Percentiles rank a stretch among this genome's conserved stretches.
These are phyloP conservation scores for Phytophthora podocarpi DNA, from an alignment of 352 stramenopile species.

Conservation along the genomic window DNA sequence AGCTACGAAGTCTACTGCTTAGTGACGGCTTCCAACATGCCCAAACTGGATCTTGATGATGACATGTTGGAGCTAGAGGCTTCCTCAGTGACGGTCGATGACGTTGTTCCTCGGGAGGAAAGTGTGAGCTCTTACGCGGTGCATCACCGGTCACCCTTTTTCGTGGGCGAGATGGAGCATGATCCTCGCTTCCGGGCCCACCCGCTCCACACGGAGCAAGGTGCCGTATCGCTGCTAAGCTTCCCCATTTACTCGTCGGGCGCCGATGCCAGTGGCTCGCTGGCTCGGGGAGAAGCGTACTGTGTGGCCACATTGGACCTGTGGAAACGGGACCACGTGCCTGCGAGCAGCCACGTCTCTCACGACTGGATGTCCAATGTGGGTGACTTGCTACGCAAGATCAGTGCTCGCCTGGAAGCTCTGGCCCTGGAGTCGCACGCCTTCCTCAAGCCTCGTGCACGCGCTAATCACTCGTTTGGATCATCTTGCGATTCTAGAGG, in stretches of 20 bases:
- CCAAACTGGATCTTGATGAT: conserved; percentile 35
- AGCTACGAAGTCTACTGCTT: conserved; percentile 72
- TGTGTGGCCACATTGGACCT: conserved; percentile 77
- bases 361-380: conserved; percentile 59
- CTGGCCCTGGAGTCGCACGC: conserved; percentile 48
- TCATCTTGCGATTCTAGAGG: conserved; percentile 58
- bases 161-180: conserved; percentile 62
- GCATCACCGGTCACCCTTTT: conserved; percentile 68
- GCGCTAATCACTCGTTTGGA: conserved; percentile 59
- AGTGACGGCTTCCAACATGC: conserved; percentile 48
- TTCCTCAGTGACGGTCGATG: conserved; percentile 54
- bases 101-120: conserved; percentile 66
- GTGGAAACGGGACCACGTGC: conserved; percentile 59
- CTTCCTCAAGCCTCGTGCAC: conserved; percentile 44
- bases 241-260: conserved; percentile 66
- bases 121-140: conserved; percentile 73
- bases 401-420: conserved; percentile 55
- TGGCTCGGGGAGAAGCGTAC: conserved; percentile 21
- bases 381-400: conserved; percentile 39
- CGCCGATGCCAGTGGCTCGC: conserved; percentile 12
- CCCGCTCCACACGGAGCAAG: conserved; percentile 65
- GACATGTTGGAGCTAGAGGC: conserved; percentile 33
- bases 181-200: conserved; percentile 74
- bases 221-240: conserved; percentile 66
- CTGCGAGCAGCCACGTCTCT: conserved; percentile 64